Base-by-base conservation (phyloP, 2,329 filamentous ascomycete genomes). In the Penicillium oxalicum region DNA sequence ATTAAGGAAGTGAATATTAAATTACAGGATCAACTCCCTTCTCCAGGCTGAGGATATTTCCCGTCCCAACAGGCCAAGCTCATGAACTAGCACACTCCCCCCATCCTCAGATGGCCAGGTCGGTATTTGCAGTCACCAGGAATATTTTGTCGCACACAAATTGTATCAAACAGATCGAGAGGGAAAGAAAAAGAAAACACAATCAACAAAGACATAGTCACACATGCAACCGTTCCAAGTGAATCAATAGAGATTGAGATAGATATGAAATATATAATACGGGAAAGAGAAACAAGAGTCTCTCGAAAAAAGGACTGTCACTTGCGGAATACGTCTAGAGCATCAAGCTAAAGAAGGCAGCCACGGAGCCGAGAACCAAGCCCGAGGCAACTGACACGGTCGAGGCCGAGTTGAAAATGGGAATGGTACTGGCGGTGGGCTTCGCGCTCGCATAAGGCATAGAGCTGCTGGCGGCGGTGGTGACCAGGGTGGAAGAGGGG, bases 401-500 rank as follows among this genome's bases (percentile, higher is more conserved):
- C 12, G 49, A 49, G 4, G 54, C 55, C 9, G 49, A 44, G 41
- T 56, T 58, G 40, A 50, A 58, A 12, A 18, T 34, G 29, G 55
- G 55, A 2, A 46, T 49, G 3, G 47, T 34, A 13, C 46, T 55
- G 18, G 50, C 38, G 2, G 46, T 51, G 9, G 35, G 9, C 18
- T 35, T 36, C 5, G 47, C 26, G 8, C 38, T 54, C 18, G 35
- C 34, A 12, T 45, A 45, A 13, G 48, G 37, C 24, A 13, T 45
- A 4, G 34, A 45, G 34, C 34, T 32, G 29, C 29, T 33, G 44
- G 44, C 5, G 25, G 45, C 45, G 33, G 48, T 25, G 39, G 53
- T 50, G 9, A 47, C 33, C 54, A 49, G 53, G 29, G 50, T 54
- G 4, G 48, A 57, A 38, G 51, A 57, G 18, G 54, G 55, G 13